Evolutionary conservation across 2,329 filamentous ascomycete species (phyloP).

Genomic region (Monosporascus cannonballus): DNA sequence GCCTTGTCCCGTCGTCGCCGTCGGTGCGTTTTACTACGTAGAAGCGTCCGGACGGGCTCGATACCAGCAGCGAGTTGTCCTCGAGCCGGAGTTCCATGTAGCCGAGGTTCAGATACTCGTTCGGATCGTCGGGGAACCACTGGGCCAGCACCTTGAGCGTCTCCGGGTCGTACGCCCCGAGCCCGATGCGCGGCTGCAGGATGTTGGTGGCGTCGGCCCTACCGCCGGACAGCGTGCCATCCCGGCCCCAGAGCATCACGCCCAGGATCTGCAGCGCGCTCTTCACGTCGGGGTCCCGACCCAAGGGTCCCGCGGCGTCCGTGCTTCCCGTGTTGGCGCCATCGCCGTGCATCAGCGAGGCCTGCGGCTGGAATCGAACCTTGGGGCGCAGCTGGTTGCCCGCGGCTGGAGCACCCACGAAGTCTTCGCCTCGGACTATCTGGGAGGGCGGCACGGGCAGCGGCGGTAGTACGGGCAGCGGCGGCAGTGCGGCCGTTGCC

Average conservation of each 20-base stretch:
- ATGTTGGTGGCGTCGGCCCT: background rate
- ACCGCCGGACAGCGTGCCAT: background rate
- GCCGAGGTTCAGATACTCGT: conserved; percentile 1
- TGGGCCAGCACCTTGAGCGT: background rate
- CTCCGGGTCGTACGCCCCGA: background rate
- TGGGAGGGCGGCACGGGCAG: background rate
- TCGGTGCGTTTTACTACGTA: background rate
- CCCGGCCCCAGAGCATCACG: background rate
- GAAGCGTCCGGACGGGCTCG: background rate
- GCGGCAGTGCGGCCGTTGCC: background rate
- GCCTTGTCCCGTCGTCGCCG: background rate
- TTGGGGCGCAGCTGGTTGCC: background rate
- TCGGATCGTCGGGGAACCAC: background rate
- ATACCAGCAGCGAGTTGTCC: background rate
- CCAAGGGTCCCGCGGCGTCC: background rate
- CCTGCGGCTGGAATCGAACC: background rate
- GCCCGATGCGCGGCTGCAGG: background rate
- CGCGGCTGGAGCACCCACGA: background rate
- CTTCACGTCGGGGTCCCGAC: background rate
- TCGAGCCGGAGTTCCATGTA: conserved; percentile 1
- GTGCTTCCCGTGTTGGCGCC: conserved; percentile 1
- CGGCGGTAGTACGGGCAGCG: background rate
- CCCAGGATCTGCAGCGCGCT: conserved; percentile 1
- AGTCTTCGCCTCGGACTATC: background rate
- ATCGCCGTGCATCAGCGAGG: conserved; percentile 1